phyloP scores from a whole-genome alignment of 225 moss, liverwort and hornwort species.

The Bryoerythrophyllum caledonicum region DNA sequence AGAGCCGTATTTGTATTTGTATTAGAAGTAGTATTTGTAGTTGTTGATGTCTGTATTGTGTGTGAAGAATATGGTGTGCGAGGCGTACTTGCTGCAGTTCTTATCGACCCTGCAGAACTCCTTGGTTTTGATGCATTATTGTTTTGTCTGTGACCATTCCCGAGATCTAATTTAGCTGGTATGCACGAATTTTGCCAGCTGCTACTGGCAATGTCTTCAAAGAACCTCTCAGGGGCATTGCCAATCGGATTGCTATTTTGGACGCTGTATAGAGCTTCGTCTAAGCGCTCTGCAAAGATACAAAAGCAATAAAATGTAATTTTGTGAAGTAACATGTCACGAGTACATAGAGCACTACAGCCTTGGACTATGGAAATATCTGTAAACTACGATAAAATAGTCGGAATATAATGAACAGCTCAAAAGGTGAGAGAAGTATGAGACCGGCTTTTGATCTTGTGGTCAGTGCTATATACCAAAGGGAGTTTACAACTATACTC shows the following conservation, averaged over 20 bases:
- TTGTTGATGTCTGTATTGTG: constrained; percentile 29
- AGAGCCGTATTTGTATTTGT: constrained; percentile 38
- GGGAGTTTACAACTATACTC: background rate
- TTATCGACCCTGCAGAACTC: constrained; percentile 47
- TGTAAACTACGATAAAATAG: background rate
- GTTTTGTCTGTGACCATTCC: constrained; percentile 32
- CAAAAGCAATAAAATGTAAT: background rate
- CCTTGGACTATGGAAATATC: background rate
- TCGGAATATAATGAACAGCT: background rate
- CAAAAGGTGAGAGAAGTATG: background rate
- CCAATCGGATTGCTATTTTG: constrained; percentile 39
- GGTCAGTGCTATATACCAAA: background rate
- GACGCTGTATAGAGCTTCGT: constrained; percentile 53
- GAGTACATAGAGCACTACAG: background rate
- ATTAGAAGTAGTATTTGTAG: too few species aligned
- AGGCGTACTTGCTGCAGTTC: constrained; percentile 53
- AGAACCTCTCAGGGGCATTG: constrained; percentile 44
- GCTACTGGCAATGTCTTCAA: constrained; percentile 52
- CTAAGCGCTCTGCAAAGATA: constrained; percentile 51
- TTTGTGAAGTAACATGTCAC: background rate
- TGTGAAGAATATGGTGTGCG: constrained; percentile 49
- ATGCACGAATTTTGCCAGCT: constrained; percentile 59
- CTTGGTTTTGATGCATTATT: constrained; percentile 26
- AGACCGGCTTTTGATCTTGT: background rate
- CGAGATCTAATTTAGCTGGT: constrained; percentile 42